These are phyloP conservation scores for Pichia sp. DNA, from an alignment of 1,139 yeast species.

Conservation along the genomic window DNA sequence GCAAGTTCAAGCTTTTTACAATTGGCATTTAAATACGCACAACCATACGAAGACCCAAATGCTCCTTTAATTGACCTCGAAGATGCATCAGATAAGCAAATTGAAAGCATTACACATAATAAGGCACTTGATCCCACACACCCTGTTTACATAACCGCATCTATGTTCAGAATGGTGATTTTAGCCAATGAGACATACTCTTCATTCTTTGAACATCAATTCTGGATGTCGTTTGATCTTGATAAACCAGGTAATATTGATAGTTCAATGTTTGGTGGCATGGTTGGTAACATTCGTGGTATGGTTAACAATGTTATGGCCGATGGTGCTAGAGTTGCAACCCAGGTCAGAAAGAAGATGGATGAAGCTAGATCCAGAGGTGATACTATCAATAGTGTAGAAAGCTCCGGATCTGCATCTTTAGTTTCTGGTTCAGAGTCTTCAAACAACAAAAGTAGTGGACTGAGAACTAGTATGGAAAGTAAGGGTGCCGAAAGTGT, in stretches of 20 bases:
- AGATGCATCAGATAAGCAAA: conserved; percentile 26
- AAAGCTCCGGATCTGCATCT: conserved; percentile 11
- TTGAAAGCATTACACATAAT: conserved; percentile 48
- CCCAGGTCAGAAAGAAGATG: conserved; percentile 82
- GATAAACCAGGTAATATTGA: conserved; percentile 48
- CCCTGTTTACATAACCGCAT: conserved; percentile 73
- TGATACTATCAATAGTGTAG: conserved; percentile 14
- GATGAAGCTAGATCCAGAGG: conserved; percentile 49
- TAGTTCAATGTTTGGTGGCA: conserved; percentile 12
- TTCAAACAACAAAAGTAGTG: conserved; percentile 3
- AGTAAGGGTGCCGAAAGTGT: conserved; percentile 22
- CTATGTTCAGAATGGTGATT: conserved; percentile 93
- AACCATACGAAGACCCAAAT: conserved; percentile 55
- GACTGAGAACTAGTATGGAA: conserved; percentile 17
- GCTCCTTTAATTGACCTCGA: conserved; percentile 40
- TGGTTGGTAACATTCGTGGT: conserved; percentile 67
- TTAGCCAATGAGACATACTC: conserved; percentile 94
- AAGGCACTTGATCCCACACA: conserved; percentile 79
- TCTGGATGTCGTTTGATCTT: conserved; percentile 65
- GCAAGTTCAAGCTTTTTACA: conserved; percentile 89
- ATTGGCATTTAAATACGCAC: conserved; percentile 88
- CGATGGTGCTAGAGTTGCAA: conserved; percentile 89
- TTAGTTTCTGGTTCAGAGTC: not conserved
- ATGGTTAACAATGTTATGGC: conserved; percentile 91
- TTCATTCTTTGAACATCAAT: conserved; percentile 68